These are phyloP conservation scores for Phytophthora sp. DNA, from an alignment of 352 stramenopile species.

Conservation along the genomic window DNA sequence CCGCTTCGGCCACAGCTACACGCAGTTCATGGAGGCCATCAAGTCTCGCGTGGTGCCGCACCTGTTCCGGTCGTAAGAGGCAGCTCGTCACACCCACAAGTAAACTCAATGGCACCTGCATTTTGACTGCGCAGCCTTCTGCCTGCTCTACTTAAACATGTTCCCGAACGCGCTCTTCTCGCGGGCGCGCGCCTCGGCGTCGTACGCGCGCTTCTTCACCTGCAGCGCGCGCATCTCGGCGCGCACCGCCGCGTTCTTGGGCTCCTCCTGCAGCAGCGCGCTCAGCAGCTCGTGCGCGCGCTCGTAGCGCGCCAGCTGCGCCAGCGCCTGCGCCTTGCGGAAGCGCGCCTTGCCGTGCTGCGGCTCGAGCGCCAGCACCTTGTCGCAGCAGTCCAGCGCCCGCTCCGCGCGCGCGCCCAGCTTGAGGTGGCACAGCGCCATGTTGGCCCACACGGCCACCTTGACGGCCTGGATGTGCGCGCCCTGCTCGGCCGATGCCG, in stretches of 20 bases:
- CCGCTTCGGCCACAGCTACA: slow-evolving; percentile 86
- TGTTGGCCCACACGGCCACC: slow-evolving; percentile 79
- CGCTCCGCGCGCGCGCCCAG: slow-evolving; percentile 52
- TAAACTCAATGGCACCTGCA: too few relatives aligned
- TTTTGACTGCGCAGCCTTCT: too few relatives aligned
- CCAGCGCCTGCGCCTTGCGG: slow-evolving; percentile 80
- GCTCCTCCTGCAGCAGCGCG: slow-evolving; percentile 60
- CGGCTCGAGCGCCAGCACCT: slow-evolving; percentile 70
- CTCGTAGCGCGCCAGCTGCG: slow-evolving; percentile 62
- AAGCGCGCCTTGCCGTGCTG: slow-evolving; percentile 82
- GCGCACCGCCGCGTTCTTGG: slow-evolving; percentile 73
- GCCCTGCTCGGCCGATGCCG: slow-evolving; percentile 55
- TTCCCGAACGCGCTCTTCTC: slow-evolving; percentile 70
- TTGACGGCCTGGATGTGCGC: slow-evolving; percentile 69
- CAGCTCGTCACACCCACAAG: too few relatives aligned
- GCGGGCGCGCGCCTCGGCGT: slow-evolving; percentile 59
- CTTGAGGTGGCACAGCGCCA: slow-evolving; percentile 85
- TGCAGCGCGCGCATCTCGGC: slow-evolving; percentile 64
- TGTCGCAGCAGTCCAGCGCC: slow-evolving; percentile 73
- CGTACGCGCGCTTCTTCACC: slow-evolving; percentile 58
- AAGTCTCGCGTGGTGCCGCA: slow-evolving; percentile 53
- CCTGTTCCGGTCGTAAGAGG: slow-evolving; percentile 26
- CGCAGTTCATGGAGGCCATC: slow-evolving; percentile 70
- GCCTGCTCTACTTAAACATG: slow-evolving; percentile 72
- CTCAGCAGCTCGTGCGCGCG: slow-evolving; percentile 59